Percentiles rank a stretch among this genome's conserved stretches.
phyloP scores from a whole-genome alignment of 139 green algal species.

The Coelastrella sp. region DNA sequence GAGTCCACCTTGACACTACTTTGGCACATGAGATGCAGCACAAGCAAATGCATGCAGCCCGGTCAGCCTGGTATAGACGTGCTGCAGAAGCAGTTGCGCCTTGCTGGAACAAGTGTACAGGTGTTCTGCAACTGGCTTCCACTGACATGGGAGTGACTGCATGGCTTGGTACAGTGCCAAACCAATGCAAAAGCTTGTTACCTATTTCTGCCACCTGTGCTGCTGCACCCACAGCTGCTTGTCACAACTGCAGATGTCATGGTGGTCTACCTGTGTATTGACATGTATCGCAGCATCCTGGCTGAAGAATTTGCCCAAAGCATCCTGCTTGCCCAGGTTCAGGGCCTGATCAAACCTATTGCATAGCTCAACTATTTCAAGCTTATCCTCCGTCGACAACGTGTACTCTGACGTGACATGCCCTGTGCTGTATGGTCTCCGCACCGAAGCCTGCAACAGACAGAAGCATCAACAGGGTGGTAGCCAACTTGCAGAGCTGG shows the following conservation, averaged over 20 bases:
- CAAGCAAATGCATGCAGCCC: not conserved
- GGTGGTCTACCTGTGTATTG: not conserved
- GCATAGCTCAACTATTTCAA: constrained; percentile 52
- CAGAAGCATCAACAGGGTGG: not conserved
- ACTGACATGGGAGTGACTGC: not conserved
- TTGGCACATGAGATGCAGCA: too few relatives aligned
- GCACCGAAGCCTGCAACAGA: not conserved
- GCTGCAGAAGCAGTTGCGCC: too few relatives aligned
- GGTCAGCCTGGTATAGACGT: too few relatives aligned
- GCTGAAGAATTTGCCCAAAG: constrained; percentile 26
- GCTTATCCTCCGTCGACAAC: constrained; percentile 43
- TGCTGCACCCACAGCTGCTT: not conserved
- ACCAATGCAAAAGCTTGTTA: too few relatives aligned
- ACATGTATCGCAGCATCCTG: constrained; percentile 5
- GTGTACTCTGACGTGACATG: constrained; percentile 22
- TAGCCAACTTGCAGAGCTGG: not conserved
- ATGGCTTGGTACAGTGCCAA: too few relatives aligned
- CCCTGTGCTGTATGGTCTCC: not conserved
- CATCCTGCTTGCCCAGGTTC: constrained; percentile 39
- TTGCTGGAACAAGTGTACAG: too few relatives aligned
- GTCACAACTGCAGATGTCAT: too few relatives aligned
- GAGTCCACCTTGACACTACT: too few relatives aligned
- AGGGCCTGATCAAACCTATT: constrained; percentile 47
- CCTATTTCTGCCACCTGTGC: too few relatives aligned
- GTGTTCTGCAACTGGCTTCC: too few relatives aligned